Evolutionary conservation across 192 early-diverging fungal genomes (phyloP), one percentile per base, ranked within the genome.

Genomic region (Pilaira anomala): DNA sequence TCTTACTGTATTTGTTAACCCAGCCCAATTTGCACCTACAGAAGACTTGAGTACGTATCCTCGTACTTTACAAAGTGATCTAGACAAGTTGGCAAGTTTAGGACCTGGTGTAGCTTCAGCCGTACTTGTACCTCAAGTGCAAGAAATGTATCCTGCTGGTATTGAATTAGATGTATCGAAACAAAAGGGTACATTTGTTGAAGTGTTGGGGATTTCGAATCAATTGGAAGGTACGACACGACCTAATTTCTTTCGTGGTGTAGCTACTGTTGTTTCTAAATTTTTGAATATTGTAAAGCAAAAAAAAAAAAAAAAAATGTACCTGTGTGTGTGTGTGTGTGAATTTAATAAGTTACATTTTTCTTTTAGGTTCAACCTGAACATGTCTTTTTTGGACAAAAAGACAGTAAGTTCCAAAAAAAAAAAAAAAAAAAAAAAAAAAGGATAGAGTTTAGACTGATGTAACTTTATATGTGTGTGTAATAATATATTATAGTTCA

Each of bases 231-330:
- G 97, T 29, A 81, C 77, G 19, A 85, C 93, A 3, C 86, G 97
- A 0, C 97, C 97, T 12, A 88, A 91, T 67, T 98, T 98, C 74
- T 99, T 99, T 79, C 85, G 95, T 50, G 97, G 97, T 36, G 97
- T 99, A 3, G 90, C 93, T 0, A 99, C 97, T 1, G 89, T 99
- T 0, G 94, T 97, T 2, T 71, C 88, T 33, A 99, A 97, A 75
- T 83, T 99, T 24, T 90, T 99, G 68, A 94, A 95, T 74, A 88
- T 91, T 26, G 82, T 70, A 67, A 75, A 68, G 51, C 25, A 28
- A 11, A 58, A 4, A 3, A 42, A 21, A 24, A 33, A 30, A 14
- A 30, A 3, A 48, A 21, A 1, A 8, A 14, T 8, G 22, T 22
- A 19, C 42, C 11, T n/a, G n/a, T n/a, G n/a, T n/a, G n/a, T n/a